These are phyloP conservation scores for Coemansia sp. DNA, from an alignment of 192 early-diverging fungal species.

Conservation along the genomic window DNA sequence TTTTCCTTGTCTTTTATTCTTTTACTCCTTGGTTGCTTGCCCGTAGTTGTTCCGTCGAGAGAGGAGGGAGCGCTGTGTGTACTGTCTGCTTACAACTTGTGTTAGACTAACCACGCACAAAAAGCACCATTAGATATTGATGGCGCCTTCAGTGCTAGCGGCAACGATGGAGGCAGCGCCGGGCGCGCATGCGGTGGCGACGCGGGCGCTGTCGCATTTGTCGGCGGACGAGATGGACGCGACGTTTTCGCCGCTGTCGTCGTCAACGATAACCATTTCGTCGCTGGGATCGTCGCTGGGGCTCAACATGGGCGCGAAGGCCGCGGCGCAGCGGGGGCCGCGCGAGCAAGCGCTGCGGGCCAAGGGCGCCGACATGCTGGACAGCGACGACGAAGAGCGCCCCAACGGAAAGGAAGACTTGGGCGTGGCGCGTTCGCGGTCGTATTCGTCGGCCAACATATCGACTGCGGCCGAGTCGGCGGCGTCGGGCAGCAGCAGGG, in stretches of 20 bases:
- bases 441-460: conserved; percentile 25
- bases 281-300: conserved; percentile 39
- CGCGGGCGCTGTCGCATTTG: conserved; percentile 4
- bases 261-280: conserved; percentile 44
- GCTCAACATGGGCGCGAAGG: background rate
- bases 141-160: conserved; percentile 8
- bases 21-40: too few species aligned
- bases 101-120: background rate
- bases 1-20: too few species aligned
- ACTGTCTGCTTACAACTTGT: background rate
- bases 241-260: conserved; percentile 44
- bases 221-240: conserved; percentile 22
- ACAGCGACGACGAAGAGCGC: background rate
- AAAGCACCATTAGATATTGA: background rate
- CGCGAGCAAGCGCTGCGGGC: conserved; percentile 1
- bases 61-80: too few species aligned
- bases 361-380: conserved; percentile 3
- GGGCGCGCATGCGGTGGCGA: conserved; percentile 4
- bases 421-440: background rate
- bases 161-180: too few species aligned
- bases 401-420: background rate
- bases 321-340: background rate
- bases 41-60: too few species aligned
- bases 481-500: conserved; percentile 18
- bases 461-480: conserved; percentile 18